Evolutionary conservation across 2,329 filamentous ascomycete species (phyloP).

Genomic region (Emydomyces testavorans): DNA sequence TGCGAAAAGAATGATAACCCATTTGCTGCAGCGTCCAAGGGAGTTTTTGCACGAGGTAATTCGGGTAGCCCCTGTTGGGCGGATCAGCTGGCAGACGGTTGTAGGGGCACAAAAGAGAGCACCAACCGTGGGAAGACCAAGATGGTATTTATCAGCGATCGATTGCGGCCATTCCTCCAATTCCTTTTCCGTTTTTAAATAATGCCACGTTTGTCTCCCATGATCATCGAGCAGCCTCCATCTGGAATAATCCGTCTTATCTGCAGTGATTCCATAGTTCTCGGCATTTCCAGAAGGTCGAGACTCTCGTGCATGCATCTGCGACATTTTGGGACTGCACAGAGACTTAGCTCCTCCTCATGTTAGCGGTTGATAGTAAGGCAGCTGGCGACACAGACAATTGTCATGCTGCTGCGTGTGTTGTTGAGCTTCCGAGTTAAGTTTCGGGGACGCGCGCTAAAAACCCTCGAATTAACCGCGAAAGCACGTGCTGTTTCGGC

Average conservation of each 20-base stretch:
- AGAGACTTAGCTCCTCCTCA: no score
- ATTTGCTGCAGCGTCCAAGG: conserved; percentile 69
- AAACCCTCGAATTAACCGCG: no score
- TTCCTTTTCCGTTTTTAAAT: conserved; percentile 62
- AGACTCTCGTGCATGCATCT: no score
- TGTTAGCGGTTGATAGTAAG: no score
- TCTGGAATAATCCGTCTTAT: conserved; percentile 62
- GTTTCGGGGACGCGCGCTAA: no score
- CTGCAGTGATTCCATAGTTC: conserved; percentile 17
- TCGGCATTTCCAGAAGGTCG: no score
- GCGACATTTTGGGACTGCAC: no score
- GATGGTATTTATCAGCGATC: conserved; percentile 75
- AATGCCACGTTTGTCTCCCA: conserved; percentile 89
- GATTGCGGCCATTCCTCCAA: conserved; percentile 71
- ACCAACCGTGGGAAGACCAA: conserved; percentile 65
- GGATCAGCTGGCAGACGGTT: not conserved
- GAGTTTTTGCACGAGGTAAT: conserved; percentile 57
- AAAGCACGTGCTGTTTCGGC: no score
- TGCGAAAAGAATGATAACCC: conserved; percentile 79
- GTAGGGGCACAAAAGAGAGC: conserved; percentile 8
- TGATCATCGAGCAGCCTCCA: conserved; percentile 78
- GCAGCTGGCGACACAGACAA: no score
- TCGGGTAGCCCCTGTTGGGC: conserved; percentile 55
- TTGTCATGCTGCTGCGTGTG: no score
- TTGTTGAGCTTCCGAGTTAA: no score